Evolutionary conservation across 2,329 filamentous ascomycete genomes (phyloP), one percentile per base, ranked within the genome.

Genomic region (Epichloe hybrida): DNA sequence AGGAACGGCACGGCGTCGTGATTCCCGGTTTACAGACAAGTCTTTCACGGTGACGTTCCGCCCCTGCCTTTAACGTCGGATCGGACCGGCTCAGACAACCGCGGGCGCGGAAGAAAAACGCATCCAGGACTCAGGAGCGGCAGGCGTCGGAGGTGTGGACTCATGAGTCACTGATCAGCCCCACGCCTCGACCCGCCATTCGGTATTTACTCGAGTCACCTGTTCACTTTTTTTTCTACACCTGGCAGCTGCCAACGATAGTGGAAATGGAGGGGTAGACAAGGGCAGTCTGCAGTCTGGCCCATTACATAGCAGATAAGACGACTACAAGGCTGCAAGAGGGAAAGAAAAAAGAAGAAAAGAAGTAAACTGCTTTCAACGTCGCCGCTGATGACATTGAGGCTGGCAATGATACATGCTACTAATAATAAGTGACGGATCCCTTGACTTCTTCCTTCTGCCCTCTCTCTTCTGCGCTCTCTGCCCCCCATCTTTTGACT

Each of bases 91-190:
- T 27, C 27, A 27, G 27, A 27, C 27, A 27, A 27, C 27, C 27
- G 2, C 27, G 27, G 27, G 27, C 27, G 27, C 27, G 27, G 27
- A 31, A 31, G 27, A 31, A 8, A 31, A 31, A 31, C 27, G 27
- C 27, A 3, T 8, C 7, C 27, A 31, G 27, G 27, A 31, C 27
- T 31, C 7, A 31, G 27, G 7, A 31, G 27, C 50, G 50, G 45
- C 50, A 51, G 45, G 39, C 50, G 40, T 48, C 50, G 45, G 49
- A 51, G 49, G 23, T 6, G 27, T 31, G 8, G 27, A 31, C 27
- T 31, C 27, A 31, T 13, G 17, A 37, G 12, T 12, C 34, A 35
- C 34, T 36, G 35, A 11, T 17, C 5, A 15, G 13, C 35, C 6
- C 37, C 37, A 15, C 37, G 37, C n/a, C 37, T 38, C 13, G 27